phyloP scores from a whole-genome alignment of 352 stramenopile genomes.

The Peronospora farinosa region DNA sequence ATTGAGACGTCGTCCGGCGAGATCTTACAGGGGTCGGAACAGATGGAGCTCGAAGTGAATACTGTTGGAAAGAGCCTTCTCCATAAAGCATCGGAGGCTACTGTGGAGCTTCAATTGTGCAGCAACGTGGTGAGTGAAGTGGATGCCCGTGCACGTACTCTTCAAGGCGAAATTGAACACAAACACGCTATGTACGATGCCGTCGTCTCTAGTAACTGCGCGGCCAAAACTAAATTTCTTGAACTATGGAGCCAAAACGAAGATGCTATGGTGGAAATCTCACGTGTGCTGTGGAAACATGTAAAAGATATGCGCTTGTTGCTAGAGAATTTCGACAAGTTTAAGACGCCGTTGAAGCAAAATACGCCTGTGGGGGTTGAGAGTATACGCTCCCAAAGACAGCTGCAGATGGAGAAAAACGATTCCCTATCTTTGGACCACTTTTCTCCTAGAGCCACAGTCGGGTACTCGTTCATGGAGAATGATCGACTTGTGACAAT shows the following conservation, averaged over 20 bases:
- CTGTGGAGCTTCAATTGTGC: slow-evolving; percentile 6
- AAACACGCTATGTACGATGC: slow-evolving; percentile 13
- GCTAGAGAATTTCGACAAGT: slow-evolving; percentile 41
- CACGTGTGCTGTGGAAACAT: slow-evolving; percentile 9
- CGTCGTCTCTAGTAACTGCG: slow-evolving; percentile 8
- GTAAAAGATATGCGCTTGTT: slow-evolving; percentile 27
- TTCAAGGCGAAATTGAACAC: slow-evolving; percentile 22
- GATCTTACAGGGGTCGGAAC: neutral
- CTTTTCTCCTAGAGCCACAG: neutral
- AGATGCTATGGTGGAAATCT: slow-evolving; percentile 10
- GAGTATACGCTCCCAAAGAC: neutral
- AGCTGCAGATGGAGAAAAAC: slow-evolving; percentile 5
- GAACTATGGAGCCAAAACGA: slow-evolving; percentile 18
- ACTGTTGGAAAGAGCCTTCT: slow-evolving; percentile 29
- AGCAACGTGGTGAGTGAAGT: slow-evolving; percentile 12
- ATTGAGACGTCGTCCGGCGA: slow-evolving; percentile 42
- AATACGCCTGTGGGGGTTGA: neutral
- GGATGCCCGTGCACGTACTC: slow-evolving; percentile 1
- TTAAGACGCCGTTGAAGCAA: slow-evolving; percentile 27
- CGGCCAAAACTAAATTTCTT: slow-evolving; percentile 10
- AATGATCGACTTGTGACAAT: slow-evolving; percentile 73
- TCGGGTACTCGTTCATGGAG: slow-evolving; percentile 53
- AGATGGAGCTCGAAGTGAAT: slow-evolving; percentile 46
- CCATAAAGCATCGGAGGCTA: slow-evolving; percentile 17
- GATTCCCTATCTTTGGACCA: slow-evolving; percentile 4